phyloP scores from a whole-genome alignment of 768 basidiomycete species.

The Xanthoconium stramineum region DNA sequence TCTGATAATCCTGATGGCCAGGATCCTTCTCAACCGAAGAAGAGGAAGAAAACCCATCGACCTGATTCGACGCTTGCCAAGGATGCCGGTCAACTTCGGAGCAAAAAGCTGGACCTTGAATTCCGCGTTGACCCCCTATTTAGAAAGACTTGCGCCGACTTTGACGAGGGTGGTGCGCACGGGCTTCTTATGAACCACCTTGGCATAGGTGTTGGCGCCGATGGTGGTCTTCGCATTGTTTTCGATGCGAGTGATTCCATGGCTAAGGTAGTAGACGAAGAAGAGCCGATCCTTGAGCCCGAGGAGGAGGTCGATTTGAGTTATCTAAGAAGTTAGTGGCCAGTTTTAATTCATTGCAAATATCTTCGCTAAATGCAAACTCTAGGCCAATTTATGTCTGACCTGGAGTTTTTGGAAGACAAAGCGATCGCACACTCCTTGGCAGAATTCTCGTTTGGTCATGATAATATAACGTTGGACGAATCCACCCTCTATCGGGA shows the following conservation, averaged over 20 bases:
- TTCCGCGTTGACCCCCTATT: conserved; percentile 97
- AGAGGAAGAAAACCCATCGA: conserved; percentile 64
- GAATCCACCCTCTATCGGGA: conserved; percentile 61
- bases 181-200: conserved; percentile 98
- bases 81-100: conserved; percentile 71
- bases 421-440: conserved; percentile 82
- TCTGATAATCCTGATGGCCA: conserved; percentile 66
- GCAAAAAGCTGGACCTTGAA: conserved; percentile 93
- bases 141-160: conserved; percentile 96
- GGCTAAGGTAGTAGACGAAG: conserved; percentile 73
- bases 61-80: conserved; percentile 89
- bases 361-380: conserved; percentile 1
- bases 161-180: conserved; percentile 96
- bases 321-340: conserved; percentile 53
- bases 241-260: conserved; percentile 95
- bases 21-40: conserved; percentile 52
- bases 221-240: conserved; percentile 83
- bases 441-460: conserved; percentile 77
- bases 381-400: conserved; percentile 70
- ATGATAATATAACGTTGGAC: conserved; percentile 57
- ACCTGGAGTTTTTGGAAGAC: conserved; percentile 57
- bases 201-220: conserved; percentile 67
- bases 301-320: conserved; percentile 66
- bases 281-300: conserved; percentile 60
- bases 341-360: background rate